These are phyloP conservation scores for Colletotrichum sp. DNA, from an alignment of 2,329 filamentous ascomycete genomes.

Conservation along the genomic window DNA sequence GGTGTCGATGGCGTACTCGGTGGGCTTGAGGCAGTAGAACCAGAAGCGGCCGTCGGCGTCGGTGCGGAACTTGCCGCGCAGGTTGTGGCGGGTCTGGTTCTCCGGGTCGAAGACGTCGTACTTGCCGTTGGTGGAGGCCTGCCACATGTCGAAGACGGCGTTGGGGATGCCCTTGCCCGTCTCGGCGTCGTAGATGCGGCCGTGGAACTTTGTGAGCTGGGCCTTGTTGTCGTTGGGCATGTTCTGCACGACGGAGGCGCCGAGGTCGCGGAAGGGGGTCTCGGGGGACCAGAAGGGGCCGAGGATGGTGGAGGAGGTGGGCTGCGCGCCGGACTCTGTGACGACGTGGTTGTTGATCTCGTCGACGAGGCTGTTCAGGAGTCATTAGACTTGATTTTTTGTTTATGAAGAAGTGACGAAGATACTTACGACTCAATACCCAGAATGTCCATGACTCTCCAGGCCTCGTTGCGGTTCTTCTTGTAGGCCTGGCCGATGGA, in stretches of 20 bases:
- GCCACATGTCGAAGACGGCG: constrained; percentile 65
- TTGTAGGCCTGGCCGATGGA: constrained; percentile 21
- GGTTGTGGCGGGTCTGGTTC: constrained; percentile 65
- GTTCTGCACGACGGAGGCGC: constrained; percentile 19
- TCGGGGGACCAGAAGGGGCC: constrained; percentile 23
- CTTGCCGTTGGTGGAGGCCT: constrained; percentile 61
- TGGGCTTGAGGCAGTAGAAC: constrained; percentile 69
- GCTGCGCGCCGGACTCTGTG: constrained; percentile 11
- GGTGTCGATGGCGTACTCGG: constrained; percentile 65
- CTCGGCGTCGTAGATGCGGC: constrained; percentile 22
- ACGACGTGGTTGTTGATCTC: constrained; percentile 21
- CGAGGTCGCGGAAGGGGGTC: constrained; percentile 21
- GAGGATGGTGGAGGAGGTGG: constrained; percentile 20
- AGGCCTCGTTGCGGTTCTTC: constrained; percentile 23
- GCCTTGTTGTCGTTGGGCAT: constrained; percentile 12
- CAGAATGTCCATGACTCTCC: constrained; percentile 20
- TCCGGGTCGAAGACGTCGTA: constrained; percentile 69
- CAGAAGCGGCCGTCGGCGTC: constrained; percentile 65
- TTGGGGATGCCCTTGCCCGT: constrained; percentile 33
- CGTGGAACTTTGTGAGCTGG: constrained; percentile 20
- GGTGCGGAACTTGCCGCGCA: constrained; percentile 68
- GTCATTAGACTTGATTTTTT: neutral
- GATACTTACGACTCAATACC: constrained; percentile 13
- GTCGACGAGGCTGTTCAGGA: constrained; percentile 7
- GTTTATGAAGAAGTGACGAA: too few species aligned